These are phyloP conservation scores for Ilyonectria destructans DNA, from an alignment of 2,329 filamentous ascomycete species.

Conservation along the genomic window DNA sequence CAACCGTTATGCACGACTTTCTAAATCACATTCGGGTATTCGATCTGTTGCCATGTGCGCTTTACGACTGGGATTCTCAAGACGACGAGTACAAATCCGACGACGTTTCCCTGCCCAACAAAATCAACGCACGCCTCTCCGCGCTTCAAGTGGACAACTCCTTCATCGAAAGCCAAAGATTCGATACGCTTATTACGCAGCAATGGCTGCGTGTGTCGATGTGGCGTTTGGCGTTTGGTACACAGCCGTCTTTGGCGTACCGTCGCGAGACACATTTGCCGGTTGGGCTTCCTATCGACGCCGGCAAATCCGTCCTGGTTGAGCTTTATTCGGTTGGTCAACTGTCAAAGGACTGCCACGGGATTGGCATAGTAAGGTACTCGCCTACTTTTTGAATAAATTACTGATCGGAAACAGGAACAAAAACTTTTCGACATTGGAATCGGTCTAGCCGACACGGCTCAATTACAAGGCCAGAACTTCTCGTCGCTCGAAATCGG, in stretches of 20 bases:
- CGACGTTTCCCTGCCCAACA: slow-evolving; percentile 43
- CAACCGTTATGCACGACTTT: slow-evolving; percentile 54
- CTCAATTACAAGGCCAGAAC: slow-evolving; percentile 39
- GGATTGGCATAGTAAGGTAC: slow-evolving; percentile 51
- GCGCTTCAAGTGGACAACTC: slow-evolving; percentile 48
- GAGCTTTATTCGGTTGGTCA: slow-evolving; percentile 46
- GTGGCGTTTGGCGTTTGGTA: slow-evolving; percentile 52
- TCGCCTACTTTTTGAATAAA: not conserved
- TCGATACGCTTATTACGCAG: slow-evolving; percentile 54
- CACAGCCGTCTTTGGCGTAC: slow-evolving; percentile 43
- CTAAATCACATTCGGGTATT: slow-evolving; percentile 54
- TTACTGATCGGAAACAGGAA: slow-evolving; percentile 41
- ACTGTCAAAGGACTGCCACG: slow-evolving; percentile 52
- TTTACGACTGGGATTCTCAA: slow-evolving; percentile 52
- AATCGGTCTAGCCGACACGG: slow-evolving; percentile 50
- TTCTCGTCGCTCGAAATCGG: slow-evolving; percentile 47
- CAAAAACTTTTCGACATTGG: slow-evolving; percentile 55
- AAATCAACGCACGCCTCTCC: slow-evolving; percentile 49
- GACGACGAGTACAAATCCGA: slow-evolving; percentile 40
- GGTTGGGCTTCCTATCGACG: slow-evolving; percentile 48
- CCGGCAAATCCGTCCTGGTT: slow-evolving; percentile 50
- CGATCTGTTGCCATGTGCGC: slow-evolving; percentile 48
- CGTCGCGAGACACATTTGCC: slow-evolving; percentile 42
- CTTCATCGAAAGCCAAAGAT: slow-evolving; percentile 52
- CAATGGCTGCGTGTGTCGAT: slow-evolving; percentile 53